Percentiles rank a stretch among this genome's conserved stretches.
Conservation (phyloP, 2,329 filamentous ascomycete species). For the Dothideomycetes sp. region DNA sequence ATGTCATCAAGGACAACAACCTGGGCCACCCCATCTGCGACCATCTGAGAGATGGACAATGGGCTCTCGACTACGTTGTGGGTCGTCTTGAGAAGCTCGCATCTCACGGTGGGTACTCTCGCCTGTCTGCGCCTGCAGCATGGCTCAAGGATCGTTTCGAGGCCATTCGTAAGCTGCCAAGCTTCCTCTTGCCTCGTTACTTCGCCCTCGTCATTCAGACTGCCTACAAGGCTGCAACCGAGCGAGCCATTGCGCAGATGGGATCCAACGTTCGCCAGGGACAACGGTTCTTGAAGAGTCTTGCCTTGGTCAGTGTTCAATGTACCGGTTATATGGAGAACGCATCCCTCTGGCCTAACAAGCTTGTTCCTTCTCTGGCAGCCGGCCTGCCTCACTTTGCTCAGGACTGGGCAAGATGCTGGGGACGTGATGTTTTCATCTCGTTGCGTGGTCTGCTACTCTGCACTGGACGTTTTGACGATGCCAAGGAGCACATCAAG, state of each 20-base stretch:
- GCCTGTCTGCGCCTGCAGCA: constrained; percentile 55
- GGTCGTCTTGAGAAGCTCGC: constrained; percentile 63
- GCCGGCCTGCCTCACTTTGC: constrained; percentile 92
- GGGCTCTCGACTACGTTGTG: constrained; percentile 83
- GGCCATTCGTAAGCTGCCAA: constrained; percentile 74
- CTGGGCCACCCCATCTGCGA: constrained; percentile 89
- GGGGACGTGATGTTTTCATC: constrained; percentile 96
- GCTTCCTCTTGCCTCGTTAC: constrained; percentile 83
- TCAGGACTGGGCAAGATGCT: constrained; percentile 88
- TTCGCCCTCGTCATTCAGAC: constrained; percentile 84
- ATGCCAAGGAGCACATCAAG: constrained; percentile 87
- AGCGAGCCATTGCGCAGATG: constrained; percentile 71
- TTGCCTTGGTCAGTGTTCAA: constrained; percentile 87
- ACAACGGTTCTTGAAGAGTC: constrained; percentile 78
- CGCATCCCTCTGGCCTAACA: constrained; percentile 80
- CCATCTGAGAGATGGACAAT: constrained; percentile 82
- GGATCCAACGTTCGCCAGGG: constrained; percentile 66
- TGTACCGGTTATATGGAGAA: constrained; percentile 83
- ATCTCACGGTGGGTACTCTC: constrained; percentile 50
- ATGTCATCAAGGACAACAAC: constrained; percentile 80
- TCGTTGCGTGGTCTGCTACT: constrained; percentile 86
- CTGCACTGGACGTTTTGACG: constrained; percentile 76
- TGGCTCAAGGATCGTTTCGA: constrained; percentile 84
- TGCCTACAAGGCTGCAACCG: constrained; percentile 75
- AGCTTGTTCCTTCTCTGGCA: constrained; percentile 75